phyloP scores from a whole-genome alignment of 164 flowering plant genomes.

The Magnolia changhungtana region DNA sequence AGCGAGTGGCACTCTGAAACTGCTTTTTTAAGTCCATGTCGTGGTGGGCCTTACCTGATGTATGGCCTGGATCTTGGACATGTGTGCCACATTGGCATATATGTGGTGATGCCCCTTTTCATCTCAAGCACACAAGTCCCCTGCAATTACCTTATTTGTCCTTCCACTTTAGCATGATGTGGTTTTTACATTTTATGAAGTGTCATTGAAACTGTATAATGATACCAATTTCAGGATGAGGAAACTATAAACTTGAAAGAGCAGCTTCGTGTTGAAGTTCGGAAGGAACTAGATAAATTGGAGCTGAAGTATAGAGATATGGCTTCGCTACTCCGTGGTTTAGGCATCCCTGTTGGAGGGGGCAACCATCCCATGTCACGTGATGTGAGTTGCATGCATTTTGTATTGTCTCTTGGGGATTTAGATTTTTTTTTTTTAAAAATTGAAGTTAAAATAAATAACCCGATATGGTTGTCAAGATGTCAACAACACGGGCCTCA shows the following conservation, averaged over 20 bases:
- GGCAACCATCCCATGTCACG: slow-evolving; percentile 38
- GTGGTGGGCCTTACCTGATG: no score
- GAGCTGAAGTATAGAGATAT: slow-evolving; percentile 55
- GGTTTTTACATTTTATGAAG: not conserved
- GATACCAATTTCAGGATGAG: slow-evolving; percentile 52
- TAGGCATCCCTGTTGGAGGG: slow-evolving; percentile 63
- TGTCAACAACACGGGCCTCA: no score
- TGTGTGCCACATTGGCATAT: not conserved
- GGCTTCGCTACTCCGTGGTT: slow-evolving; percentile 72
- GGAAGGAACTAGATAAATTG: slow-evolving; percentile 49
- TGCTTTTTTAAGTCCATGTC: no score
- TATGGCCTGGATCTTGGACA: no score
- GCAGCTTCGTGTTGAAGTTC: slow-evolving; percentile 52
- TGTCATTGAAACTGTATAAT: slow-evolving; percentile 1
- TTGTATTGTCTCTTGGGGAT: not conserved
- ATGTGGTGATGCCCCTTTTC: not conserved
- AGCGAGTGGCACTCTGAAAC: no score
- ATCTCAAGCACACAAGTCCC: not conserved
- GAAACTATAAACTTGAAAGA: slow-evolving; percentile 78
- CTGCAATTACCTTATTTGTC: not conserved
- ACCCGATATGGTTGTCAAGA: no score
- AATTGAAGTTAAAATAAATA: not conserved
- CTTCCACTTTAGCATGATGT: not conserved
- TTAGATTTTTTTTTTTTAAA: no score
- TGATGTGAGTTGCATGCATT: slow-evolving; percentile 42